Base-by-base conservation (phyloP, 768 basidiomycete species). In the Butyriboletus loyo region DNA sequence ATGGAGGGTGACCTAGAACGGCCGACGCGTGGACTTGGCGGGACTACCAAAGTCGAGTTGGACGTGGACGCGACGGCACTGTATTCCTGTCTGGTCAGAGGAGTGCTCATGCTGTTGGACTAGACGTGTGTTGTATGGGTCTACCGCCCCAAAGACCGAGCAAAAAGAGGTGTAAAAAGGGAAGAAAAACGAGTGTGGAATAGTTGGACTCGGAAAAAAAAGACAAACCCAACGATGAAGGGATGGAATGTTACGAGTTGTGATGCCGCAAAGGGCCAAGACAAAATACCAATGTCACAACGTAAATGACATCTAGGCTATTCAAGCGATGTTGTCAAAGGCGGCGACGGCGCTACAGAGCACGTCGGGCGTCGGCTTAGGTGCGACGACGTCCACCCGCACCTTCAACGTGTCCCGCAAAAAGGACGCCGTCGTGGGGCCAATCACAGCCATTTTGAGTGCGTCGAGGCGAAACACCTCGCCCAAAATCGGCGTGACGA, bases 391-490 rank as follows among this genome's bases (percentile, higher is more conserved):
- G 49, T 83, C 77, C 1, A 89, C 87, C 3, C 46, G 59, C 25
- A 87, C 52, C 11, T 64, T 53, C 7, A 84, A 63, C 28, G 71
- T 68, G 19, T 82, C 73, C 1, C 55, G 68, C 22, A 90, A 65
- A 60, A 75, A 85, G 2, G 72, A 59, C 4, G 76, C 65, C 1
- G 87, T 89, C 21, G 86, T 88, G 0, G 82, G 81, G 1, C 89
- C 89, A 49, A 91, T 90, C 1, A 81, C 78, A 8, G 85, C 86
- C 7, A 86, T 60, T 25, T 61, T 73, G 47, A 73, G 63, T 49
- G 24, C 37, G 36, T 41, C 57, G 48, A 51, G 17, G 5, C 61
- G 40, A 58, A 87, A 84, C 48, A 74, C 64, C 28, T 73, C 62
- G 8, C 64, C 65, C 32, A 91, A 55, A 11, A 73, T 64, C 2